Base-by-base conservation (phyloP, 1,284 basidiomycete genomes). In the Trichosporon sp. region DNA sequence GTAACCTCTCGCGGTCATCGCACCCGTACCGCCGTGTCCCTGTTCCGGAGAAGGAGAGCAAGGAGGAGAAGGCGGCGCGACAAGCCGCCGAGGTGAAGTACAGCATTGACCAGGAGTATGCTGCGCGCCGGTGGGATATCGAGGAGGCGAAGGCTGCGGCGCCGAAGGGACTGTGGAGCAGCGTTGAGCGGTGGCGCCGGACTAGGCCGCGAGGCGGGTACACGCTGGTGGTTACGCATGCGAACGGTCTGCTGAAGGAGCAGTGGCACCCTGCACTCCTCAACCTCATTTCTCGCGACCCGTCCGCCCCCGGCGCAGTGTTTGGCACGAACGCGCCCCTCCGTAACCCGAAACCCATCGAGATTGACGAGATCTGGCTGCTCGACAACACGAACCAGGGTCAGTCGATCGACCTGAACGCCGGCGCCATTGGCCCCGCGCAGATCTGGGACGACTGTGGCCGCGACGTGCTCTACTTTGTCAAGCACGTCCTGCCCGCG, bases 311-410 rank as follows among this genome's bases (percentile, higher is more conserved):
- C 14, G 59, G 56, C 25, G 19, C 56, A 8, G 59, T 37, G 52
- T 68, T 60, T 31, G 66, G 66, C 40, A 62, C 59, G 2, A 44
- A 56, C 46, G 31, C 13, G 0, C 52, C 57, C 5, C 60, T 68
- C 3, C 3, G 5, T 0, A n/a, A 9, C 13, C 23, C 61, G 14
- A 60, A 60, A 2, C 9, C 59, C 8, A 31, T 65, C 9, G 33
- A 59, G 36, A 77, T 94, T 14, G 86, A 89, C 70, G 91, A 94
- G 72, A 83, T 92, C 19, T 93, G 90, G 90, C 78, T 85, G 1
- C 86, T 90, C 80, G 92, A 94, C 70, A 84, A 87, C 34, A 83
- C 86, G 3, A 87, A 90, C 67, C 89, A 91, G 62, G 91, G 89
- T 0, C 89, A 91, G 62, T 84, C 88, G 13, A 86, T 83, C 0